Base-by-base conservation (phyloP, 345 rosid species). In the Dovyalis caffra region DNA sequence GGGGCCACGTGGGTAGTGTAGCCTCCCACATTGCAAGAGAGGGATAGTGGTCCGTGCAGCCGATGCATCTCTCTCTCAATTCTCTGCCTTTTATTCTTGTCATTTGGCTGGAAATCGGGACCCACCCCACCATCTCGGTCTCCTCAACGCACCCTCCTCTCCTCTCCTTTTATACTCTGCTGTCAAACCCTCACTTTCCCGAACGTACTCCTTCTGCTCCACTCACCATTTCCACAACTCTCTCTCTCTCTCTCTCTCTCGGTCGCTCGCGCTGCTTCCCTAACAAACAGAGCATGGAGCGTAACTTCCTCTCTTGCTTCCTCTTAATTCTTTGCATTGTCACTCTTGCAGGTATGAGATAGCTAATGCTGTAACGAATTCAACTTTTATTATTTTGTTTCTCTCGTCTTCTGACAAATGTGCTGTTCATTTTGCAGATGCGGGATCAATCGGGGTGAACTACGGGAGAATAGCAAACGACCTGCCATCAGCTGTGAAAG, bases 391-490 rank as follows among this genome's bases (percentile, higher is more conserved):
- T 14, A 15, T n/a, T 9, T 75, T 29, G n/a, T 12, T 21, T 6
- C 1, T 12, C 6, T 3, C 3, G 0, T 21, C 28, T 14, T 6
- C 12, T 64, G 28, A 53, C 11, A 40, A 65, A 5, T 21, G 62
- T 74, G 66, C 16, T 38, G 25, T 29, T 18, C 40, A 18, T 40
- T 70, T 58, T 85, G 76, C 90, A 91, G 96, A 87, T 63, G 89
- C 83, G 34, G 93, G 95, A 33, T 90, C 97, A 4, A 71, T 95
- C 23, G 99, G 99, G 0, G 99, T 95, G 18, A 95, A 95, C 93
- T 95, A 93, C 34, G 99, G 99, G 2, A 82, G 99, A 72, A 77
- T 89, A 32, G 97, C 97, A 4, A 78, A 90, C 86, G 83, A 95
- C 73, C 87, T 95, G 0, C 99, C 99, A 0, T 80, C 99, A 0